Evolutionary conservation across 2,329 filamentous ascomycete species (phyloP), one percentile per base, ranked within the genome.

Genomic region (Microdochium paspali): DNA sequence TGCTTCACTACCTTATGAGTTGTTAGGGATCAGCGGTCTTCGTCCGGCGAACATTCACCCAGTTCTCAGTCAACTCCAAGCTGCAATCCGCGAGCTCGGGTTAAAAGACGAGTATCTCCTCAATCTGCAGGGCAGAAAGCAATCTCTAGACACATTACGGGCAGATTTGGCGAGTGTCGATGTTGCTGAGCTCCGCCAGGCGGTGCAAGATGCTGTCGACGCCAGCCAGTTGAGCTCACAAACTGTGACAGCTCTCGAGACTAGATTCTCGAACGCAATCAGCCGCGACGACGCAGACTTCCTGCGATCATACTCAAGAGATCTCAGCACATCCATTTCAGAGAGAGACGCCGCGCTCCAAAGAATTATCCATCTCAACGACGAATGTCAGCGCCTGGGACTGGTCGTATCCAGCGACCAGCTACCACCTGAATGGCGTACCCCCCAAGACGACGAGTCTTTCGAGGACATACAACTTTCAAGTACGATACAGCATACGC

Each of bases 401-500:
- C 35, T 40, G 10, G 4, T 40, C 5, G 10, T 12, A 20, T 7
- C 35, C 13, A 21, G 10, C 4, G 18, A 40, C 15, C 18, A 40
- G 10, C 23, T 18, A n/a, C 6, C 35, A 21, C 35, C n/a, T 21
- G 6, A 20, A 20, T 21, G 35, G 18, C 6, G 35, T 35, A n/a
- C n/a, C 18, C 18, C 18, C 7, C 18, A 6, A n/a, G n/a, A 15
- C 7, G n/a, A 15, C 28, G n/a, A 18, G n/a, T 13, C 10, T 6
- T n/a, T n/a, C 10, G 31, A 35, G n/a, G 31, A 35, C 10, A 15
- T 35, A 9, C 10, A 35, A 6, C 31, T 35, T 18, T 6, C 10
- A n/a, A n/a, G 6, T 18, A 21, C 12, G 13, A 21, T 20, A 40
- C 56, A 44, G 25, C 51, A 49, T 26, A 61, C 53, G 10, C 57